These are phyloP conservation scores for Trametes coccinea DNA, from an alignment of 768 basidiomycete species.

Conservation along the genomic window DNA sequence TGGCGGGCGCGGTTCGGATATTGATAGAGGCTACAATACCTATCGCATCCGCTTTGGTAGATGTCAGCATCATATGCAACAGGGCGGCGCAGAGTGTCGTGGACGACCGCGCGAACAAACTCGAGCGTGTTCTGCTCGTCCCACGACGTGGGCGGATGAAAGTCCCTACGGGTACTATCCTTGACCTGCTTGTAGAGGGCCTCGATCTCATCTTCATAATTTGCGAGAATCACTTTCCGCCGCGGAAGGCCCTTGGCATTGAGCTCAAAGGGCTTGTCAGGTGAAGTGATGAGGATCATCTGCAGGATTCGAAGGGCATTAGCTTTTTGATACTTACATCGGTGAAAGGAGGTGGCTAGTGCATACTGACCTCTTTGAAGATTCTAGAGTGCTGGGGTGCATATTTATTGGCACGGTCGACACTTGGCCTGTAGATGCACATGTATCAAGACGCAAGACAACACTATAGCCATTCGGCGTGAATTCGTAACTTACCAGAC, in stretches of 20 bases:
- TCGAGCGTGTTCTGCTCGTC: background rate
- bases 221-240: slow-evolving; percentile 25
- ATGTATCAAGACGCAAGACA: background rate
- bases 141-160: slow-evolving; percentile 20
- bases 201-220: slow-evolving; percentile 25
- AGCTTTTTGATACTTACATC: too few species aligned
- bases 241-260: slow-evolving; percentile 29
- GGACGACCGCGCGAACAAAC: slow-evolving; percentile 21
- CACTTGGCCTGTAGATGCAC: background rate
- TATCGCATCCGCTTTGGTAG: slow-evolving; percentile 27
- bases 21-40: background rate
- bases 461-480: too few species aligned
- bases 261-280: slow-evolving; percentile 15
- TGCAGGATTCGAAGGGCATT: background rate
- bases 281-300: slow-evolving; percentile 20
- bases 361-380: background rate
- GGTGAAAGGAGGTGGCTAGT: too few species aligned
- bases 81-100: slow-evolving; percentile 11
- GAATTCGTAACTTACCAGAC: background rate
- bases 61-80: slow-evolving; percentile 22
- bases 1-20: accelerated
- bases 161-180: slow-evolving; percentile 21
- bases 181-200: slow-evolving; percentile 19
- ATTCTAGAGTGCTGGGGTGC: background rate
- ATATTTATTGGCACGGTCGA: background rate